Evolutionary conservation across 495 filamentous ascomycete species (phyloP).

Genomic region (Aspergillus diversus): DNA sequence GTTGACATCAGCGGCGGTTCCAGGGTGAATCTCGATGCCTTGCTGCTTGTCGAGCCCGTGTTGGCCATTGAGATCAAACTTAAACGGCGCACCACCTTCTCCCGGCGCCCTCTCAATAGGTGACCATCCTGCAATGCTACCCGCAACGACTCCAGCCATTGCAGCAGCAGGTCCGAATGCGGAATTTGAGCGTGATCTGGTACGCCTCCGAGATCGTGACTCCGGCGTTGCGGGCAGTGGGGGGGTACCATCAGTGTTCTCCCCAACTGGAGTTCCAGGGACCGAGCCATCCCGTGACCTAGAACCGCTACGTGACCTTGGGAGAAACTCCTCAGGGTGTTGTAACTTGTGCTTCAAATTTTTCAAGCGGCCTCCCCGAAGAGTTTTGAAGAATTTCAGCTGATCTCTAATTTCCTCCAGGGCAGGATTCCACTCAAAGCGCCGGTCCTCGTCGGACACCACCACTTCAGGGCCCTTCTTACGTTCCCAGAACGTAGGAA

Average conservation of each 20-base stretch:
- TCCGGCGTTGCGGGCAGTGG: slow-evolving; percentile 69
- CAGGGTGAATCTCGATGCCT: slow-evolving; percentile 63
- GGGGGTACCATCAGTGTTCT: slow-evolving; percentile 51
- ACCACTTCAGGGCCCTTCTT: slow-evolving; percentile 53
- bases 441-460: slow-evolving; percentile 76
- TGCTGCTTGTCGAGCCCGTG: slow-evolving; percentile 52
- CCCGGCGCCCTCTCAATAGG: slow-evolving; percentile 67
- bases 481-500: slow-evolving; percentile 55
- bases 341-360: slow-evolving; percentile 83
- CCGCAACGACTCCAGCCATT: slow-evolving; percentile 84
- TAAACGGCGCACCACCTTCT: slow-evolving; percentile 51
- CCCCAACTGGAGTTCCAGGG: slow-evolving; percentile 67
- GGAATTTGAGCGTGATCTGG: slow-evolving; percentile 84
- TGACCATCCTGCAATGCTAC: slow-evolving; percentile 86
- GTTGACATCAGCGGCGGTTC: slow-evolving; percentile 58
- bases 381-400: slow-evolving; percentile 72
- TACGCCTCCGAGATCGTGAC: slow-evolving; percentile 68
- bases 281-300: slow-evolving; percentile 72
- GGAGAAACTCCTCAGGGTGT: slow-evolving; percentile 76
- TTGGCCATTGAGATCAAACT: slow-evolving; percentile 46
- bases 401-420: slow-evolving; percentile 76
- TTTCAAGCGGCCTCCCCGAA: slow-evolving; percentile 82
- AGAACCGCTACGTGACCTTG: slow-evolving; percentile 72
- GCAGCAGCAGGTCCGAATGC: slow-evolving; percentile 81
- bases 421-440: slow-evolving; percentile 65